Conservation (phyloP, 352 stramenopile species). For the Globisporangium alternatum region DNA sequence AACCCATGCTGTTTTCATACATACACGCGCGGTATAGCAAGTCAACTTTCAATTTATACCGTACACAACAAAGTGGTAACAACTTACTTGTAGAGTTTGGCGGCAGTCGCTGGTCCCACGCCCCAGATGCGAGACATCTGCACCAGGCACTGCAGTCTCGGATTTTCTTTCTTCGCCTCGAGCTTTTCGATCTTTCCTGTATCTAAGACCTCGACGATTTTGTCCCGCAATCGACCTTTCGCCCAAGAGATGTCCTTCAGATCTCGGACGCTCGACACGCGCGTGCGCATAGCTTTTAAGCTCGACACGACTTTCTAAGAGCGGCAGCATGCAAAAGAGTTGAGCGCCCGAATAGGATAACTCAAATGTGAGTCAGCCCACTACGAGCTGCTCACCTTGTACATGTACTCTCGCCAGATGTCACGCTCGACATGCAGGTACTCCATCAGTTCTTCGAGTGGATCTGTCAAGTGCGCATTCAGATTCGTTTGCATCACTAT, state of each 20-base stretch:
- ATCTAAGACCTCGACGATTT: slow-evolving; percentile 75
- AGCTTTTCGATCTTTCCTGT: slow-evolving; percentile 74
- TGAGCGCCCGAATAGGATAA: background rate
- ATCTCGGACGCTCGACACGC: slow-evolving; percentile 57
- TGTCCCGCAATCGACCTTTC: slow-evolving; percentile 64
- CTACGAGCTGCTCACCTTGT: slow-evolving; percentile 44
- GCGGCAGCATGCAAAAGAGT: background rate
- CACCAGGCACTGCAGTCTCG: slow-evolving; percentile 50
- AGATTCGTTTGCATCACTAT: slow-evolving; percentile 66
- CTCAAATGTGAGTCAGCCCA: background rate
- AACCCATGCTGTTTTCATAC: slow-evolving; percentile 36
- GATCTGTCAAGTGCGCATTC: slow-evolving; percentile 74
- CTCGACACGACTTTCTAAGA: slow-evolving; percentile 67
- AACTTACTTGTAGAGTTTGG: slow-evolving; percentile 69
- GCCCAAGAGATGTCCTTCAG: slow-evolving; percentile 66
- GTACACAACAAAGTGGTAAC: background rate
- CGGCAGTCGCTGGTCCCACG: slow-evolving; percentile 70
- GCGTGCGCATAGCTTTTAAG: slow-evolving; percentile 58
- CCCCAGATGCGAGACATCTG: slow-evolving; percentile 75
- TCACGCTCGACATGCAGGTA: slow-evolving; percentile 74
- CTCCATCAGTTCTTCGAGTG: slow-evolving; percentile 78
- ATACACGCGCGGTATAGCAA: background rate
- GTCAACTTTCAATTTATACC: background rate
- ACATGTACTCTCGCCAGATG: slow-evolving; percentile 78
- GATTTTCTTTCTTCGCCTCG: slow-evolving; percentile 73